These are phyloP conservation scores for Curvularia spicifera DNA, from an alignment of 2,329 filamentous ascomycete species.

Conservation along the genomic window DNA sequence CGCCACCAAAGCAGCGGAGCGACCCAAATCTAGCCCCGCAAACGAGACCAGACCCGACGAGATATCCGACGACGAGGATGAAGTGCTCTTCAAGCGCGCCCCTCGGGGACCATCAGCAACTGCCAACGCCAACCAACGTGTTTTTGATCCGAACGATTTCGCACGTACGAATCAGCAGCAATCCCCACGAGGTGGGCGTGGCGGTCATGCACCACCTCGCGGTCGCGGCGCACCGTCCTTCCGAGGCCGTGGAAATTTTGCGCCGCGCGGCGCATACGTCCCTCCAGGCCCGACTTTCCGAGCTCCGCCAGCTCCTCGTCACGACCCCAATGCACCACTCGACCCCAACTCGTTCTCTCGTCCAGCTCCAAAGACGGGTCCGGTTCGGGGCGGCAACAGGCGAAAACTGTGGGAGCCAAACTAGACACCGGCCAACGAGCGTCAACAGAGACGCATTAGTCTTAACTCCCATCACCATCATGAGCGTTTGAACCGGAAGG, in stretches of 20 bases:
- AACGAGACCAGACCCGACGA: constrained; percentile 25
- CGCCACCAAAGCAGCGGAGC: constrained; percentile 28
- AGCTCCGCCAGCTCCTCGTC: constrained; percentile 34
- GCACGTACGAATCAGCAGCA: constrained; percentile 46
- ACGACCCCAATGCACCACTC: constrained; percentile 48
- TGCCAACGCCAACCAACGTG: constrained; percentile 37
- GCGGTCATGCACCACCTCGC: constrained; percentile 30
- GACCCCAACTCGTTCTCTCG: constrained; percentile 51
- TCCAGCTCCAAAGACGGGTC: constrained; percentile 37
- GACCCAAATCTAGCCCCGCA: constrained; percentile 39
- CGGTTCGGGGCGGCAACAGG: constrained; percentile 43
- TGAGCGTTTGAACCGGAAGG: constrained; percentile 9
- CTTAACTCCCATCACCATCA: constrained; percentile 7
- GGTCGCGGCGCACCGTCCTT: constrained; percentile 34
- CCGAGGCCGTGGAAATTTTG: constrained; percentile 41
- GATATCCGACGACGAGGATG: constrained; percentile 49
- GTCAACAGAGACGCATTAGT: constrained; percentile 15
- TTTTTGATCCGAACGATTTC: constrained; percentile 58
- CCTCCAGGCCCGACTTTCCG: constrained; percentile 38
- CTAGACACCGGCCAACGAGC: constrained; percentile 26
- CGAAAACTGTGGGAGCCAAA: constrained; percentile 52
- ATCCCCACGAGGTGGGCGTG: constrained; percentile 43
- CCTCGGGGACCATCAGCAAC: constrained; percentile 44
- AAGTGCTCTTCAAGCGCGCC: constrained; percentile 48
- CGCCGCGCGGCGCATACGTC: constrained; percentile 41